Base-by-base conservation (phyloP, 495 filamentous ascomycete species). In the Neurospora intermedia region DNA sequence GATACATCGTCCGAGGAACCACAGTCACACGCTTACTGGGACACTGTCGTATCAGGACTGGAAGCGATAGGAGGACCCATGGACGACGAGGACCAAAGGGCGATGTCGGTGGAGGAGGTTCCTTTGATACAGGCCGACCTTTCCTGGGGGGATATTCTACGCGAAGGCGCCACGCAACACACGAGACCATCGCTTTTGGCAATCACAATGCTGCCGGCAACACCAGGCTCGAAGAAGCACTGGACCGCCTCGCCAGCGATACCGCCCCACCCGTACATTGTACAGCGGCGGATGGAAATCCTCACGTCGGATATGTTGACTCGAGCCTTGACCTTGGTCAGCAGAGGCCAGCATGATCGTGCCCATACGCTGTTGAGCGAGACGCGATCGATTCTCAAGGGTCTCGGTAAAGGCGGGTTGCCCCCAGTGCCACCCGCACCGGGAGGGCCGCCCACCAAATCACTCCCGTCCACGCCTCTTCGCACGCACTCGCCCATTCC, bases 251-350 rank as follows among this genome's bases (percentile, higher is more conserved):
- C 93, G 48, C 94, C 94, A 35, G 93, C 94, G 10, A 98, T 99
- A 73, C 96, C 96, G 20, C 96, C 96, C 43, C 96, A 98, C 76
- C 96, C 96, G 5, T 92, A 91, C 70, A 93, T 99, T 71, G 96
- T 99, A 10, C 96, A 99, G 81, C 90, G 96, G 45, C 91, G 96
- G 59, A 99, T 99, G 96, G 96, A 99, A 82, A 85, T 99, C 4
- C 87, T 99, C 39, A 98, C 96, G 2, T 98, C 96, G 4, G 96
- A 99, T 81, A 99, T 99, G 96, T 85, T 99, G 72, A 97, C 93
- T 11, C 87, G 96, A 48, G 93, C 96, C 5, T 84, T 99, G 69
- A 97, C 94, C 0, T 88, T 99, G 7, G 94, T 98, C 27, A 93
- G 93, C 69, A 88, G 94, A 35, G 93, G 93, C 23, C 94, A 98